Conservation (phyloP, 495 filamentous ascomycete genomes). For the Penicillium mononematosum region DNA sequence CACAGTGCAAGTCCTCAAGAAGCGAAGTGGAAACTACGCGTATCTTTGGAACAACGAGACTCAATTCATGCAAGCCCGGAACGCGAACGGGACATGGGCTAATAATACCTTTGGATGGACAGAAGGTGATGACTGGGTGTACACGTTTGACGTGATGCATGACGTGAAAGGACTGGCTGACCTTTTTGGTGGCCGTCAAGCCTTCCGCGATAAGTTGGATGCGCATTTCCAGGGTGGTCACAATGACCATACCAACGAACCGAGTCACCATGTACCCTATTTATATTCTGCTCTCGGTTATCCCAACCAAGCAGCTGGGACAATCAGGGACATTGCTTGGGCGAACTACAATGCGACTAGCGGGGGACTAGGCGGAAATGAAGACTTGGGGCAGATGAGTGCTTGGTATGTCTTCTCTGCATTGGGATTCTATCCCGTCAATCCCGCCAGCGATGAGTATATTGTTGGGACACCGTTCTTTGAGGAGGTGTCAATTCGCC, state of each 20-base stretch:
- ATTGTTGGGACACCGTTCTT: constrained; percentile 29
- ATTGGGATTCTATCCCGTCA: constrained; percentile 31
- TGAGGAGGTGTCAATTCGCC: constrained; percentile 24
- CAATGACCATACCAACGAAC: constrained; percentile 32
- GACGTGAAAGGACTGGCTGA: constrained; percentile 22
- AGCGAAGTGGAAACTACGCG: constrained; percentile 23
- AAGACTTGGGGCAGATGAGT: constrained; percentile 33
- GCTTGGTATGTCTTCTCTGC: constrained; percentile 33
- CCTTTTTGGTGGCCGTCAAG: constrained; percentile 23
- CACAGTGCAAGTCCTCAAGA: constrained; percentile 9
- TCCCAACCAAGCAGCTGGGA: constrained; percentile 22
- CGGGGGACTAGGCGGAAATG: constrained; percentile 29
- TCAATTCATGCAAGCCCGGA: constrained; percentile 32
- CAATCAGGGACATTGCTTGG: constrained; percentile 25
- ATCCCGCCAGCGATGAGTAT: constrained; percentile 31
- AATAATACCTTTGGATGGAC: constrained; percentile 30
- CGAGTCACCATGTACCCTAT: constrained; percentile 32
- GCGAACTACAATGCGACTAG: constrained; percentile 31
- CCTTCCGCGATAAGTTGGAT: constrained; percentile 25
- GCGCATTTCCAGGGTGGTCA: constrained; percentile 29
- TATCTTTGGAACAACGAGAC: constrained; percentile 31
- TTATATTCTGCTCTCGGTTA: constrained; percentile 26
- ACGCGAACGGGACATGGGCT: constrained; percentile 29
- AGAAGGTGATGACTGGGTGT: constrained; percentile 32
- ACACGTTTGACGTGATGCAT: constrained; percentile 34